phyloP scores from a whole-genome alignment of 306 rosid species.

The Echinosophora koreensis region DNA sequence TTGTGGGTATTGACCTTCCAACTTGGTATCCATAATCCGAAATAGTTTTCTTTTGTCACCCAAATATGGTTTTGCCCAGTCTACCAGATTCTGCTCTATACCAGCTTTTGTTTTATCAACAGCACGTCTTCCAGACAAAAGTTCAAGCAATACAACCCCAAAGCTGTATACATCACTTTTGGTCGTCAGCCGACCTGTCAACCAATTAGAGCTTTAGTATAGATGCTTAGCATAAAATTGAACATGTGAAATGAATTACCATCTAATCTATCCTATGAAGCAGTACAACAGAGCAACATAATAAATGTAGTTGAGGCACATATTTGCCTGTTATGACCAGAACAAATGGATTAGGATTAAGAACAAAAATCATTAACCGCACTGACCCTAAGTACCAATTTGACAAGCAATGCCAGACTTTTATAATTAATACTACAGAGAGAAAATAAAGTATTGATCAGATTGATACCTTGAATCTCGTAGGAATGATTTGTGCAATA shows the following conservation, averaged over 20 bases:
- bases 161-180: constrained; percentile 92
- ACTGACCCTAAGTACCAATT: not conserved
- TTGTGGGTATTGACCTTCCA: constrained; percentile 83
- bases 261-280: constrained; percentile 19
- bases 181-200: constrained; percentile 79
- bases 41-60: constrained; percentile 78
- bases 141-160: constrained; percentile 86
- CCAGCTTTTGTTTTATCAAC: constrained; percentile 78
- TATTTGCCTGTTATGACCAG: constrained; percentile 1
- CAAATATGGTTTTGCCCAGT: constrained; percentile 84
- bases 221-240: constrained; percentile 10
- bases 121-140: constrained; percentile 82
- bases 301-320: not conserved
- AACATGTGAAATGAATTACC: not conserved
- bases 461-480: not conserved
- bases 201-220: constrained; percentile 34
- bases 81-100: constrained; percentile 78
- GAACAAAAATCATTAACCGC: constrained; percentile 3
- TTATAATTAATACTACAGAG: not conserved
- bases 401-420: not conserved
- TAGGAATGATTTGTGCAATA: constrained; percentile 25
- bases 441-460: constrained; percentile 27
- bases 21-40: constrained; percentile 89
- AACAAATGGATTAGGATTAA: not conserved
- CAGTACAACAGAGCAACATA: not conserved